These are phyloP conservation scores for Acacia pycnantha DNA, from an alignment of 331 rosid species.

Conservation along the genomic window DNA sequence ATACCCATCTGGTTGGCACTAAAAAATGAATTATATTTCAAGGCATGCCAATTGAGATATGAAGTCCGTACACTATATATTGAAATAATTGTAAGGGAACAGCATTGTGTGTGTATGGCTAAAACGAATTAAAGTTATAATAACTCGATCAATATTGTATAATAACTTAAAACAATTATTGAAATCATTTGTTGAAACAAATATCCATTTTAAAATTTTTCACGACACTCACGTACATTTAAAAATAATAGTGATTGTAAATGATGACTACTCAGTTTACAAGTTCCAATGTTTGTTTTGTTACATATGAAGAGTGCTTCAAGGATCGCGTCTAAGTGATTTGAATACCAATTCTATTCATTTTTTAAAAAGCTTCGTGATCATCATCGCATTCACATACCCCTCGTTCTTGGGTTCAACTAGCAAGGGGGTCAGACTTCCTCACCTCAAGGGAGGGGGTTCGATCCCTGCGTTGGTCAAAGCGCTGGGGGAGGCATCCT, in stretches of 20 bases:
- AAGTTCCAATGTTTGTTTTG: background rate
- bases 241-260: background rate
- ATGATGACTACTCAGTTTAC: background rate
- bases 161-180: background rate
- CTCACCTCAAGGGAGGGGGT: too few species aligned
- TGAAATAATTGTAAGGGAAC: background rate
- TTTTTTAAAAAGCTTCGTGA: background rate
- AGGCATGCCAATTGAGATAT: background rate
- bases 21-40: background rate
- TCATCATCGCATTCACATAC: background rate
- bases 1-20: background rate
- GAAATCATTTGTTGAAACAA: background rate
- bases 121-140: too few species aligned
- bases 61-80: background rate
- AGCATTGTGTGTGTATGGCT: too few species aligned
- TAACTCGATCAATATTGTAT: background rate
- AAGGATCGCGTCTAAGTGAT: background rate
- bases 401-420: too few species aligned
- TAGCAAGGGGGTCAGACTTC: too few species aligned
- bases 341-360: background rate
- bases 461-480: too few species aligned
- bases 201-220: too few species aligned
- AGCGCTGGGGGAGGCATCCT: too few species aligned
- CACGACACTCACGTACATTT: too few species aligned
- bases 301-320: background rate